Percentiles rank a stretch among this genome's conserved stretches.
Evolutionary conservation across 1,284 basidiomycete species (phyloP).

Genomic region (Schizopora paradoxa): DNA sequence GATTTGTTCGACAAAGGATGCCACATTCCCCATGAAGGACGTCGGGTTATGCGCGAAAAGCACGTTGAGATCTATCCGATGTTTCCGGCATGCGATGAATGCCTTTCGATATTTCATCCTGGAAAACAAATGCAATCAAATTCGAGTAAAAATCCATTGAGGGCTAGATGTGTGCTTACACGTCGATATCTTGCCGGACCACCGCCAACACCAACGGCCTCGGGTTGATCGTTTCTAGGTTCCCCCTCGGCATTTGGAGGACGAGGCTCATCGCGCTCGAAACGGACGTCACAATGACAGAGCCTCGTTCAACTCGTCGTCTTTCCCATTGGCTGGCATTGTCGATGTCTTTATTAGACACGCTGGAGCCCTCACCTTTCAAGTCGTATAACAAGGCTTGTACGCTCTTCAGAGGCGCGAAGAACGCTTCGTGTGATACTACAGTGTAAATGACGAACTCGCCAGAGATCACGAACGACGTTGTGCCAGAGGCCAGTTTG

Average conservation of each 20-base stretch:
- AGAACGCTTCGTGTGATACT: slow-evolving; percentile 76
- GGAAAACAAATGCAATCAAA: slow-evolving; percentile 7
- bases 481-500: slow-evolving; percentile 57
- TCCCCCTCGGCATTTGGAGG: slow-evolving; percentile 97
- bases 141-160: not conserved
- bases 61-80: slow-evolving; percentile 88
- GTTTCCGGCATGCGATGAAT: slow-evolving; percentile 87
- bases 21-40: slow-evolving; percentile 61
- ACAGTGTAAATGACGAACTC: slow-evolving; percentile 87
- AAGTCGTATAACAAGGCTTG: too few relatives aligned
- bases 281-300: slow-evolving; percentile 79
- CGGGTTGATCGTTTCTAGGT: slow-evolving; percentile 93
- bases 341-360: slow-evolving; percentile 21
- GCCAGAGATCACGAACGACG: slow-evolving; percentile 78
- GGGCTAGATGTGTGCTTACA: slow-evolving; percentile 43
- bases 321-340: slow-evolving; percentile 53
- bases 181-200: slow-evolving; percentile 67
- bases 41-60: slow-evolving; percentile 76
- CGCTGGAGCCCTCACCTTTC: slow-evolving; percentile 21
- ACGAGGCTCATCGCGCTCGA: slow-evolving; percentile 87
- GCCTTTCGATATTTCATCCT: slow-evolving; percentile 78
- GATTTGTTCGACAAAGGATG: slow-evolving; percentile 78
- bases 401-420: slow-evolving; percentile 51
- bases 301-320: slow-evolving; percentile 81
- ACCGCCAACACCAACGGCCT: slow-evolving; percentile 86